These are phyloP conservation scores for Scutellaria baicalensis DNA, from an alignment of 257 asterid species.

Conservation along the genomic window DNA sequence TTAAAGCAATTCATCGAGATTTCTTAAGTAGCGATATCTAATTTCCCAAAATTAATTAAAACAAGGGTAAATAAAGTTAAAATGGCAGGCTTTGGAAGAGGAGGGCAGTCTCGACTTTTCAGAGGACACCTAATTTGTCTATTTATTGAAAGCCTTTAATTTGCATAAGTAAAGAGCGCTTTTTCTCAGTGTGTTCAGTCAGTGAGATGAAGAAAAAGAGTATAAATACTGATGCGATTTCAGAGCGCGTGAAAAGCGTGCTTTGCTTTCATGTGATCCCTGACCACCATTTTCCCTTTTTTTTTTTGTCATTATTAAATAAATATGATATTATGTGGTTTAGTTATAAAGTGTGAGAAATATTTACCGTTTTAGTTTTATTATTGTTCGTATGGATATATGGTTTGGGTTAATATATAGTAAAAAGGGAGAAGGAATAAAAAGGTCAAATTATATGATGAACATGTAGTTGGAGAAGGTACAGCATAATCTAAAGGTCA, in stretches of 20 bases:
- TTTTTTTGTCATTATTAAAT: not conserved
- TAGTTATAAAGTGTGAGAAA: not conserved
- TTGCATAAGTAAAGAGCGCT: constrained; percentile 17
- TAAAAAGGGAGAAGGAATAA: not conserved
- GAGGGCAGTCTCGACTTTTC: constrained; percentile 32
- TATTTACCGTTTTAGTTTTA: not conserved
- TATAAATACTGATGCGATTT: constrained; percentile 15
- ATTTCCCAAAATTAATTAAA: not conserved
- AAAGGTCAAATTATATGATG: not conserved
- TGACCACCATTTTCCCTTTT: not conserved
- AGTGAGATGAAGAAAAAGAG: constrained; percentile 9
- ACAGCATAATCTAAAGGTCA: not conserved
- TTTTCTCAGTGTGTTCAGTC: constrained; percentile 24
- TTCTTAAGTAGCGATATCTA: not conserved
- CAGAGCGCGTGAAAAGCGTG: constrained; percentile 31
- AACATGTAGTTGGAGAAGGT: not conserved
- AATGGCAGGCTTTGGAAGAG: constrained; percentile 16
- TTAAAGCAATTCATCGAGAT: not conserved
- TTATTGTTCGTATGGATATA: not conserved
- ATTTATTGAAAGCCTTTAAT: constrained; percentile 19
- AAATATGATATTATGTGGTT: not conserved
- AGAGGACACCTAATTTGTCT: constrained; percentile 17
- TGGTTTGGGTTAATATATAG: not conserved
- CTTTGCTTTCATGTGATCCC: constrained; percentile 26
- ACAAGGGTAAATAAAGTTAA: not conserved